Conservation (phyloP, 2,329 filamentous ascomycete genomes). For the Epichloe coenophiala region DNA sequence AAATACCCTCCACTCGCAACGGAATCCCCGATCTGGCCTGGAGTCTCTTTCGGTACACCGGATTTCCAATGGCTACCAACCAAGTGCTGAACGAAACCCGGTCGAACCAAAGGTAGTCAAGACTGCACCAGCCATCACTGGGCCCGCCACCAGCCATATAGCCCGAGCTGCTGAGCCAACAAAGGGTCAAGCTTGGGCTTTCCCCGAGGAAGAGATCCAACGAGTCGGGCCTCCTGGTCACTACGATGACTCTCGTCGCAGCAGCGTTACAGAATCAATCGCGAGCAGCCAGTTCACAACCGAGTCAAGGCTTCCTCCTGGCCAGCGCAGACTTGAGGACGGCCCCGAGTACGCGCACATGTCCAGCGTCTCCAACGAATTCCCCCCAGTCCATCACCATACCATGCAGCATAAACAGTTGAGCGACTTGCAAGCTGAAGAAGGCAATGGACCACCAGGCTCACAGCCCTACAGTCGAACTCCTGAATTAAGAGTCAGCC, state of each 20-base stretch:
- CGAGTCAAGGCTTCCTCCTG: constrained; percentile 57
- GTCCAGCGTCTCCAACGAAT: constrained; percentile 39
- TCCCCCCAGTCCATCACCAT: constrained; percentile 55
- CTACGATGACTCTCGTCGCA: constrained; percentile 54
- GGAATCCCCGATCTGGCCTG: constrained; percentile 40
- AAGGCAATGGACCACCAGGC: constrained; percentile 34
- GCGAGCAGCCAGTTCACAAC: constrained; percentile 68
- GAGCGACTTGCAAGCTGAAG: constrained; percentile 49
- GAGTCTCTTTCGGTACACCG: constrained; percentile 42
- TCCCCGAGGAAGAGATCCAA: constrained; percentile 58
- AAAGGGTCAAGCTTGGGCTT: constrained; percentile 74
- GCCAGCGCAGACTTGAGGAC: constrained; percentile 61
- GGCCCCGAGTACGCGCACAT: constrained; percentile 35
- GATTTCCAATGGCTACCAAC: constrained; percentile 53
- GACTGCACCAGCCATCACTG: constrained; percentile 64
- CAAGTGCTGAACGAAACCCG: constrained; percentile 43
- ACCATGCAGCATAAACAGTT: constrained; percentile 62
- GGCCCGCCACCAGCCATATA: constrained; percentile 50
- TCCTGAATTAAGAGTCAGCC: constrained; percentile 67
- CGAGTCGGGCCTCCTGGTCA: constrained; percentile 27
- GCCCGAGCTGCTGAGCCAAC: constrained; percentile 64
- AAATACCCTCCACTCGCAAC: constrained; percentile 53
- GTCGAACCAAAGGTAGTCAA: constrained; percentile 40
- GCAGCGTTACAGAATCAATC: constrained; percentile 64
- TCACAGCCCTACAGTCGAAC: constrained; percentile 71